Evolutionary conservation across 2,329 filamentous ascomycete species (phyloP), one percentile per base, ranked within the genome.

Genomic region (Hypomyces perniciosus): DNA sequence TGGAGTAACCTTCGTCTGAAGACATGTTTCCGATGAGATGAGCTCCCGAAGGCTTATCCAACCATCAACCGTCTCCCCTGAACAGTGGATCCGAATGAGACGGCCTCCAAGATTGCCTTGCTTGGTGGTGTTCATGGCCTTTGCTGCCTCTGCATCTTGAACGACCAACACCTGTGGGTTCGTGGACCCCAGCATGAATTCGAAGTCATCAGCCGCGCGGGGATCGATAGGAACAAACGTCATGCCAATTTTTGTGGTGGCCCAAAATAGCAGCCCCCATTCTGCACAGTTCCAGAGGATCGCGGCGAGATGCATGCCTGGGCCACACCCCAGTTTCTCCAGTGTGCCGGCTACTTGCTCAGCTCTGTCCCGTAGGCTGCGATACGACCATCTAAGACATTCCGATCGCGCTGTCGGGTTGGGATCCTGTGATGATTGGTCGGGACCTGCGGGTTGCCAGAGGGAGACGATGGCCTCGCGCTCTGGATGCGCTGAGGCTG

Each of bases 251-350:
- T 59, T 68, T 26, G 64, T 63, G 1, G 66, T 59, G 3, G 62
- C 61, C 69, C 70, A 72, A 49, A 71, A 65, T 38, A 65, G 61
- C 30, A 72, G 56, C 0, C 55, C 65, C 67, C 68, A 72, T 62
- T 72, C 68, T 4, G 65, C 66, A 43, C 66, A 67, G 51, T 71
- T 72, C 46, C 64, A 58, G 42, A 70, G 56, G 6, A 70, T 51
- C 1, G 60, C 63, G 26, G 59, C 63, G 5, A 72, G 54, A 9
- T 58, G 59, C 59, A 61, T 67, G 4, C 64, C 62, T 5, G 56
- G 55, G 26, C 56, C 54, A 38, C 62, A 62, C 5, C 65, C 62
- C 35, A 59, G 12, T 8, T 29, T 40, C 20, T 45, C 13, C 6
- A 69, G 54, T 13, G 53, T 56, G 8, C 50, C 45, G 13, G 65